Conservation (phyloP, 495 filamentous ascomycete species). For the Apodospora peruviana region DNA sequence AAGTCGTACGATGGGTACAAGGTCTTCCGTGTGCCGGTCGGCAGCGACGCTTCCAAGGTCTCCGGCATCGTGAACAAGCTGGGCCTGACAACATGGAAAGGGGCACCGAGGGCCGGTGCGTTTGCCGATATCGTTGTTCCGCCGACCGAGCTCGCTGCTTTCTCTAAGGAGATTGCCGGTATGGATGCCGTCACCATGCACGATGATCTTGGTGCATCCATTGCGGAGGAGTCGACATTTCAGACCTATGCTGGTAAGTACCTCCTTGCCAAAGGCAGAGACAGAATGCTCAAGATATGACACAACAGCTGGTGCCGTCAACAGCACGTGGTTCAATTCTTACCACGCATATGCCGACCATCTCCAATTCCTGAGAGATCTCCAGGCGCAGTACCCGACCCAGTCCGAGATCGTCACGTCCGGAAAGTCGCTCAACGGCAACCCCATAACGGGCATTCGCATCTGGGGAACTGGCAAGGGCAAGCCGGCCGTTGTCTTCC, state of each 20-base stretch:
- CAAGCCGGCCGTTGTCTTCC: slow-evolving; percentile 53
- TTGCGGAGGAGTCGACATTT: slow-evolving; percentile 18
- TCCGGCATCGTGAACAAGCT: slow-evolving; percentile 18
- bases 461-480: slow-evolving; percentile 51
- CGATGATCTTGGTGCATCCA: slow-evolving; percentile 24
- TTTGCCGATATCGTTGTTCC: slow-evolving; percentile 27
- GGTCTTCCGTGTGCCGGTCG: slow-evolving; percentile 22
- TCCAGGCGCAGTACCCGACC: slow-evolving; percentile 37
- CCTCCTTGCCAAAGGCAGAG: too few relatives aligned
- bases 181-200: slow-evolving; percentile 22
- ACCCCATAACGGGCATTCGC: slow-evolving; percentile 53
- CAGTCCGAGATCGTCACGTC: slow-evolving; percentile 47
- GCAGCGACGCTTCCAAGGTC: slow-evolving; percentile 16
- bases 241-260: slow-evolving; percentile 18
- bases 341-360: slow-evolving; percentile 53
- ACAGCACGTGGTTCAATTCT: slow-evolving; percentile 46
- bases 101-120: slow-evolving; percentile 14
- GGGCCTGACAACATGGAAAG: slow-evolving; percentile 27
- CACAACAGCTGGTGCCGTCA: slow-evolving; percentile 11
- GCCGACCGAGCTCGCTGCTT: slow-evolving; percentile 15
- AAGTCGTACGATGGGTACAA: slow-evolving; percentile 25
- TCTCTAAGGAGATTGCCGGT: slow-evolving; percentile 14
- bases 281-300: too few relatives aligned
- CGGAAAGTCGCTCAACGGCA: slow-evolving; percentile 47
- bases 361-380: slow-evolving; percentile 43